Evolutionary conservation across 208 protist genomes (phyloP).

Genomic region (Zelonia costaricensis): DNA sequence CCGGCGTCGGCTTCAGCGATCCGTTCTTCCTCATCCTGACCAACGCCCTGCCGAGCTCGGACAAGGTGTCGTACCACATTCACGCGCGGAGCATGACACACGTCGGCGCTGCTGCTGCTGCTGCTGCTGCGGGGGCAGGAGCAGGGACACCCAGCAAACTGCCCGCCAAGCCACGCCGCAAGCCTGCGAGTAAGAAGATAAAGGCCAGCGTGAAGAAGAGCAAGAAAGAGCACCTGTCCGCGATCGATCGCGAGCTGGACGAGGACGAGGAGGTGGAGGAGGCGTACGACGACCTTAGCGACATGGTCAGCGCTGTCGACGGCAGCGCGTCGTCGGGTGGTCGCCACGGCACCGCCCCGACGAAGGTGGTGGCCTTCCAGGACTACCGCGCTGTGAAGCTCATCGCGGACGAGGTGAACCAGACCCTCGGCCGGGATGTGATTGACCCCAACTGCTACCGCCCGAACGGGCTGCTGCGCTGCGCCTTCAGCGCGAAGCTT

Average conservation of each 20-base stretch:
- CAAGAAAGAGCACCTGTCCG: background rate
- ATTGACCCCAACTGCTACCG: constrained; percentile 81
- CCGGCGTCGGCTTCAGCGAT: constrained; percentile 69
- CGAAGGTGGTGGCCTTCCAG: constrained; percentile 71
- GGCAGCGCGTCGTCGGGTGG: constrained; percentile 4
- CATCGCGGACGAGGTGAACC: constrained; percentile 78
- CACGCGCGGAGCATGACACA: constrained; percentile 73
- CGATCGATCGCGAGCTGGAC: background rate
- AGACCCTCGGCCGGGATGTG: constrained; percentile 55
- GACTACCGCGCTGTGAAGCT: constrained; percentile 80
- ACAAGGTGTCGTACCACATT: constrained; percentile 79
- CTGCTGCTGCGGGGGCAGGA: background rate
- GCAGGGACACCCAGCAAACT: background rate
- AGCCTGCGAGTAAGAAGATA: background rate
- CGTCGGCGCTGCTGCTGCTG: background rate
- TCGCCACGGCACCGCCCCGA: background rate
- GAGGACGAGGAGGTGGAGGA: constrained; percentile 18
- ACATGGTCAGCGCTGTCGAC: constrained; percentile 47
- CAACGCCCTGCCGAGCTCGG: constrained; percentile 52
- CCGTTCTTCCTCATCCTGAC: constrained; percentile 78
- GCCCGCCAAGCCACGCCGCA: background rate
- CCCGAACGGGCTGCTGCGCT: constrained; percentile 76
- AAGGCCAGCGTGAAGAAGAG: background rate
- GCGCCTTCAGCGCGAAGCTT: constrained; percentile 73
- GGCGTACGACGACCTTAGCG: constrained; percentile 39